Base-by-base conservation (phyloP, 345 rosid genomes). In the Camelina laxa region DNA sequence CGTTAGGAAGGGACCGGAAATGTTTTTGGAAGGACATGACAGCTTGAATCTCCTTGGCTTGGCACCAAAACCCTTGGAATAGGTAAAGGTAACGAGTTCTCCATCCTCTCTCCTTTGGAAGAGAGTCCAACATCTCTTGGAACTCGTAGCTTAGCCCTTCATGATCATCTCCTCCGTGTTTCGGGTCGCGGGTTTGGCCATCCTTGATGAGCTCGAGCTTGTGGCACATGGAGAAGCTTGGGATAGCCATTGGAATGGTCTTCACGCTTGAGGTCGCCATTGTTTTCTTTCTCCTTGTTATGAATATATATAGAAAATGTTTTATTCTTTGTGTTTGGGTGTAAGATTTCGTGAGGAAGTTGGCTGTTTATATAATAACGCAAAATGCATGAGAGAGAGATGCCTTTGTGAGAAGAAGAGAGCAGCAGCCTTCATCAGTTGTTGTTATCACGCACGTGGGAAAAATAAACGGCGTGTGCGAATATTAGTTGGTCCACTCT, bases 61-160 rank as follows among this genome's bases (percentile, higher is more conserved):
- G 93, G 82, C 89, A 89, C 98, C 97, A 93, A 69, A 84, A 87
- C 0, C 87, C 89, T 77, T 89, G 90, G 69, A 82, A 87, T 16
- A 73, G 35, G 51, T 87, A 87, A 56, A 88, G 73, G 76, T 74
- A 76, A 16, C 79, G 80, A 53, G 94, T 87, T 78, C 92, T 78
- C 92, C 94, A 92, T 4, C 94, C 94, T 70, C 71, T 84, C 63
- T 85, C 88, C 48, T 27, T 83, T 0, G 91, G 97, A 54, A 90
- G 88, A 56, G 87, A 73, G 30, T 70, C 82, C 6, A 89, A 71
- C 68, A 92, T 56, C 60, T 83, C 80, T 67, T 49, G 82, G 74
- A 84, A 89, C 76, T 88, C 92, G 10, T 71, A 45, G 82, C 81
- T 83, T 27, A 79, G 33, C 55, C 54, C 72, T 62, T 81, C 83